Base-by-base conservation (phyloP, 2,329 filamentous ascomycete genomes). In the Fusarium tuaranense region DNA sequence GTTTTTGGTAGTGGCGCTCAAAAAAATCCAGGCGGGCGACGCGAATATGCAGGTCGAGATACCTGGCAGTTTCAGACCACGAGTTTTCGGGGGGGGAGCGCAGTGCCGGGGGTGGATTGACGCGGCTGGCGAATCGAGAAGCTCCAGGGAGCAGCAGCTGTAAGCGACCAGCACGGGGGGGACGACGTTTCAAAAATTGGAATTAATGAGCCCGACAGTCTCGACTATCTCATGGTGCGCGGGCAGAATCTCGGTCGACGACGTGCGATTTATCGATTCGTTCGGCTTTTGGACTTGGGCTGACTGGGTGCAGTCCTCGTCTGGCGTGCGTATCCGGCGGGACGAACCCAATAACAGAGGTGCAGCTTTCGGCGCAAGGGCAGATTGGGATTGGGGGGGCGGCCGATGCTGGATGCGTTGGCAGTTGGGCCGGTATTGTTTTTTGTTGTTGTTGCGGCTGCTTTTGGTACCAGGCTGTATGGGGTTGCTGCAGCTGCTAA, bases 201-300 rank as follows among this genome's bases (percentile, higher is more conserved):
- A 84, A 84, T 81, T 82, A 84, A 83, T 82, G 75, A 80, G 76
- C 74, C 75, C 46, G 62, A 64, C 44, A 77, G 76, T 76, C 79
- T 82, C 80, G 80, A 78, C 73, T 82, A 83, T 85, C 82, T 83
- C 87, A 87, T 88, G 80, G 80, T 85, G 84, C 78, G 80, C 79
- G 81, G 78, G 71, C 69, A 70, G 70, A 71, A 64, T 63, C 32
- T 67, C 68, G 67, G 74, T 75, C 69, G 75, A 76, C 72, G 75
- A 73, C 72, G 68, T 81, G 81, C 76, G 75, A 80, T 80, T 81
- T 78, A 78, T 81, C 81, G 80, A 81, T 71, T 79, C 70, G 77
- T 73, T 75, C 73, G 75, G 71, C 73, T 69, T 68, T 41, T 41
- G 38, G 38, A 39, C 38, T n/a, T 44, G n/a, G 71, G 70, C 74